Conservation (phyloP, 192 early-diverging fungal genomes). For the Coemansia sp. region DNA sequence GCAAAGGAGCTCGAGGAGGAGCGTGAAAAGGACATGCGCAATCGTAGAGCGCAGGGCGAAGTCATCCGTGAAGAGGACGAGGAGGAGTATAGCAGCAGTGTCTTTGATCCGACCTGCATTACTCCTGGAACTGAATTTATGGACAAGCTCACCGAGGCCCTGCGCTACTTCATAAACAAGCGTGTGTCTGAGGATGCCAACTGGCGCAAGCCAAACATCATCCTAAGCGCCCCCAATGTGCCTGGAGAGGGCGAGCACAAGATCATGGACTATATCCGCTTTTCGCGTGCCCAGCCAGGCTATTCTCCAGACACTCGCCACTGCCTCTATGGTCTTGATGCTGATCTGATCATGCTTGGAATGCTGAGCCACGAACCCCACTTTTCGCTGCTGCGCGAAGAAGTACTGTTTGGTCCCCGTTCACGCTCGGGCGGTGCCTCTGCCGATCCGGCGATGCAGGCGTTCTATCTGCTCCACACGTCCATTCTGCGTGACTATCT, state of each 20-base stretch:
- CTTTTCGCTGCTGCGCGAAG: slow-evolving; percentile 93
- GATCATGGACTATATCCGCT: slow-evolving; percentile 98
- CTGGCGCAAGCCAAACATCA: slow-evolving; percentile 88
- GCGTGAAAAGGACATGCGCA: slow-evolving; percentile 42
- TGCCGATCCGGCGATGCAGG: slow-evolving; percentile 44
- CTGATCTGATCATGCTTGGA: slow-evolving; percentile 97
- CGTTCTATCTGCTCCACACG: slow-evolving; percentile 80
- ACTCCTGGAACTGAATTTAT: slow-evolving; percentile 98
- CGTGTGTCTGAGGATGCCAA: slow-evolving; percentile 84
- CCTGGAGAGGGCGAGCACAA: slow-evolving; percentile 99
- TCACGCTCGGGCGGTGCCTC: slow-evolving; percentile 26
- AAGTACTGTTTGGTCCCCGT: slow-evolving; percentile 73
- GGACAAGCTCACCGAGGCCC: slow-evolving; percentile 78
- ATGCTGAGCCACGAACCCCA: slow-evolving; percentile 95
- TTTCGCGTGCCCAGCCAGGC: slow-evolving; percentile 72
- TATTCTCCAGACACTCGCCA: slow-evolving; percentile 90
- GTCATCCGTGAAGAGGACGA: slow-evolving; percentile 71
- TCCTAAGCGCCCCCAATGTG: slow-evolving; percentile 91
- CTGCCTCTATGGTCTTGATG: slow-evolving; percentile 96
- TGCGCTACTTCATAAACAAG: slow-evolving; percentile 89
- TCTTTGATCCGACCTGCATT: slow-evolving; percentile 98
- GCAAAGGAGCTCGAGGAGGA: slow-evolving; percentile 74
- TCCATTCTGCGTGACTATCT: slow-evolving; percentile 90
- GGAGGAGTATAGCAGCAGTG: slow-evolving; percentile 60
- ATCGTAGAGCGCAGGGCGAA: slow-evolving; percentile 63